phyloP scores from a whole-genome alignment of 148 eudicot species.

The Arbutus unedo region DNA sequence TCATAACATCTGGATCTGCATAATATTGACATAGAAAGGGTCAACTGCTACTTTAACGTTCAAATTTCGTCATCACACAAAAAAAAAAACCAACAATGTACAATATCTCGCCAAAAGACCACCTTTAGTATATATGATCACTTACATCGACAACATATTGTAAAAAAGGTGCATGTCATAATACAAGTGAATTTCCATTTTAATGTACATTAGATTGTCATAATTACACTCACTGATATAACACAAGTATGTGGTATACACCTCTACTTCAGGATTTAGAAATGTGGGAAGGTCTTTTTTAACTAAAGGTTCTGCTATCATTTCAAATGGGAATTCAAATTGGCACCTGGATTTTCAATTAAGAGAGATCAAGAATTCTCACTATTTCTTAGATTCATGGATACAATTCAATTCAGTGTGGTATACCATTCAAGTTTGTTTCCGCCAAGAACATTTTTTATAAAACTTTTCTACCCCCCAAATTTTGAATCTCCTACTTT shows the following conservation, averaged over 20 bases:
- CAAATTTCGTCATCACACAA: not conserved
- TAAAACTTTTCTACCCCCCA: too few species aligned
- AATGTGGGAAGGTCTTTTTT: not conserved
- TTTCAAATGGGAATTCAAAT: not conserved
- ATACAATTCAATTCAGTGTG: too few species aligned
- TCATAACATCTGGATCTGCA: not conserved
- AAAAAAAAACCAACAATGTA: not conserved
- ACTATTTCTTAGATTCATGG: too few species aligned
- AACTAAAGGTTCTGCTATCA: not conserved
- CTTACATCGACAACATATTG: not conserved
- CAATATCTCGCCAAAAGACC: not conserved
- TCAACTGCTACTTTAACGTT: not conserved
- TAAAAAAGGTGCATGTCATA: not conserved
- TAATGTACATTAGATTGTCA: not conserved
- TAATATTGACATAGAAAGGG: not conserved
- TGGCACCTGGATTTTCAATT: not conserved
- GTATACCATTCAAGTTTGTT: too few species aligned
- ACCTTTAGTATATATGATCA: not conserved
- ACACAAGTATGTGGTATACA: not conserved
- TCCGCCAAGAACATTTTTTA: too few species aligned
- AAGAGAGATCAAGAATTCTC: too few species aligned
- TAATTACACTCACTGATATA: not conserved
- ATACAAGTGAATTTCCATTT: slow-evolving; percentile 3
- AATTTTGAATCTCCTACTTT: too few species aligned
- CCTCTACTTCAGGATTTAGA: not conserved